These are phyloP conservation scores for Mucor indicus DNA, from an alignment of 371 early-diverging fungal species.

Conservation along the genomic window DNA sequence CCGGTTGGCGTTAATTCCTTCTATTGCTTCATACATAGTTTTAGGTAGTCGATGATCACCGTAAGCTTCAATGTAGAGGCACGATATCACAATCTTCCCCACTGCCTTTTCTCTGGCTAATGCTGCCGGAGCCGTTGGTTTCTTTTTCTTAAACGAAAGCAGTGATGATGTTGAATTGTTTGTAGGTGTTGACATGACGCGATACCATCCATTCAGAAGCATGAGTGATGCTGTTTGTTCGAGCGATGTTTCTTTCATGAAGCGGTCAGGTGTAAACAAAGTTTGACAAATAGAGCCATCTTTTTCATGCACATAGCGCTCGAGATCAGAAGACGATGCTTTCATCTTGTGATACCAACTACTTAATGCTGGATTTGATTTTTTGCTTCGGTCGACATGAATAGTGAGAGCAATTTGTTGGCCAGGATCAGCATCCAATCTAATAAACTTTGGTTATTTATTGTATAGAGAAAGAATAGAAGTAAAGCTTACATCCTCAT, in stretches of 20 bases:
- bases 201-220: conserved; percentile 43
- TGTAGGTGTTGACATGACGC: background rate
- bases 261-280: conserved; percentile 17
- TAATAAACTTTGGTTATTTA: too few relatives aligned
- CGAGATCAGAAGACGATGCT: conserved; percentile 5
- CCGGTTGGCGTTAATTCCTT: conserved; percentile 29
- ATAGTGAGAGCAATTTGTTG: conserved; percentile 13
- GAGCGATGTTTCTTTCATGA: background rate
- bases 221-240: conserved; percentile 31
- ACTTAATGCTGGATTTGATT: too few relatives aligned
- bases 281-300: conserved; percentile 37
- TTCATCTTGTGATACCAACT: conserved; percentile 16
- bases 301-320: conserved; percentile 18
- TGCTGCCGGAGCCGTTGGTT: background rate
- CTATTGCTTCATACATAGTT: conserved; percentile 24
- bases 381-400: conserved; percentile 2
- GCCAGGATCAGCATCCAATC: conserved; percentile 9
- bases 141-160: background rate
- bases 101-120: conserved; percentile 29
- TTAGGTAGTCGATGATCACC: conserved; percentile 11
- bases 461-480: too few relatives aligned
- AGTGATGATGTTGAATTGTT: too few relatives aligned
- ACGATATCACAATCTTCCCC: conserved; percentile 30
- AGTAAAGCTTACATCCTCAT: conserved; percentile 15
- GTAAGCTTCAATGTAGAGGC: conserved; percentile 9